Evolutionary conservation across 305 asterid genomes (phyloP), one percentile per base, ranked within the genome.

Genomic region (Lippia alba): DNA sequence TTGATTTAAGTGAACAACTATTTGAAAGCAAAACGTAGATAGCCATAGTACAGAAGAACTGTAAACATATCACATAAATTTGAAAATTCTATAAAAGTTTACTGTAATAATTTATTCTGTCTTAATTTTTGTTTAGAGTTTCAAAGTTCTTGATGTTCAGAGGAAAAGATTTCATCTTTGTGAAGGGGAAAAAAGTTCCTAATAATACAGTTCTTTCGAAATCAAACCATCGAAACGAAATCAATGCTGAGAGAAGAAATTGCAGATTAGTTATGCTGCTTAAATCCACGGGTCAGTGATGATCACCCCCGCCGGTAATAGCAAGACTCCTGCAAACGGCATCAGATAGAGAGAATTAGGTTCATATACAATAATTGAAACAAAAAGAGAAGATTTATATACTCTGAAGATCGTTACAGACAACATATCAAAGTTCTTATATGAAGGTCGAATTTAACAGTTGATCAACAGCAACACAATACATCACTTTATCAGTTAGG

Each of bases 261-360:
- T 65, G 24, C 50, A 53, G 62, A 67, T 69, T 71, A 65, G 71
- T 60, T 62, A 66, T 67, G 19, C 50, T 70, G 34, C 41, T 67
- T 72, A 69, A 64, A 70, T 71, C 74, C 81, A 82, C 48, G 48
- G 17, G 67, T 84, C 83, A 86, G 79, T 83, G 80, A 71, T 66
- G 73, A 58, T 88, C 91, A 24, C 80, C 83, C 44, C 83, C 81
- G 39, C 87, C 78, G 14, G 80, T 30, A 61, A 85, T 78, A 64
- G 80, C 64, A 66, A 77, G 78, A 55, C 79, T 74, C 90, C 96
- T 90, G 85, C 74, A 82, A 34, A 54, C 20, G 18, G 59, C 41
- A 74, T 59, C 76, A 76, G 44, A 64, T n/a, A 51, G 24, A 48
- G 53, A 18, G 48, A 9, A 60, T 82, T 72, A 62, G 32, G 20